Base-by-base conservation (phyloP, 768 basidiomycete species). In the Rhizopogon rudus region DNA sequence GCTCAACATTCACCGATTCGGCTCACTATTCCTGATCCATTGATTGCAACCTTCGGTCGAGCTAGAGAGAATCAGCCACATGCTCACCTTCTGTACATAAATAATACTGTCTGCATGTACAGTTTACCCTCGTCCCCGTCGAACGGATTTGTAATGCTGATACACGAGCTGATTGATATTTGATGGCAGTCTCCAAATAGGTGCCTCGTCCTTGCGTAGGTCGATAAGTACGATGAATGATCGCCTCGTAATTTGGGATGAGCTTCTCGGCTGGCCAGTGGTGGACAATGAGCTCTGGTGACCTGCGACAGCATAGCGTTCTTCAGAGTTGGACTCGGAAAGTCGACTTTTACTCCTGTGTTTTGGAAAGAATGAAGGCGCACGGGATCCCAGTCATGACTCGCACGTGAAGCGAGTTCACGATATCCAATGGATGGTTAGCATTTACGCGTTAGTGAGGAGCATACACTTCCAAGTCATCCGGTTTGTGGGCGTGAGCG, bases 91-190 rank as follows among this genome's bases (percentile, higher is more conserved):
- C 67, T 67, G 20, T 65, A 62, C 20, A 64, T 57, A 17, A 76
- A 64, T 57, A 17, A 76, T 59, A 7, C 67, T 57, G 53, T 73
- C 73, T 31, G 57, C 61, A 37, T 73, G 65, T n/a, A 75, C 73
- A 74, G 43, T 74, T 75, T 40, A 64, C 61, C 29, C 40, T 66
- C 55, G 39, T 68, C 66, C 35, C 54, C 53, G 3, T 60, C 60
- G 20, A 63, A 41, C 9, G 13, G 40, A 43, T 67, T 46, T 71
- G 70, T 25, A 25, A 48, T 67, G 58, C 41, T 56, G 48, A 49
- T 67, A 69, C 43, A 77, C 71, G 51, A 74, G 60, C 57, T 71
- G 71, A 55, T 77, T 76, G 51, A 77, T 54, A 70, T 56, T 77
- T 76, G 51, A 78, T 55, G 57, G 76, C 74, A 17, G 61, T 63